A percentile compares a stretch with the other conserved stretches of the same genome.
Conservation (phyloP, 768 basidiomycete genomes). For the Leccinum imitatum region DNA sequence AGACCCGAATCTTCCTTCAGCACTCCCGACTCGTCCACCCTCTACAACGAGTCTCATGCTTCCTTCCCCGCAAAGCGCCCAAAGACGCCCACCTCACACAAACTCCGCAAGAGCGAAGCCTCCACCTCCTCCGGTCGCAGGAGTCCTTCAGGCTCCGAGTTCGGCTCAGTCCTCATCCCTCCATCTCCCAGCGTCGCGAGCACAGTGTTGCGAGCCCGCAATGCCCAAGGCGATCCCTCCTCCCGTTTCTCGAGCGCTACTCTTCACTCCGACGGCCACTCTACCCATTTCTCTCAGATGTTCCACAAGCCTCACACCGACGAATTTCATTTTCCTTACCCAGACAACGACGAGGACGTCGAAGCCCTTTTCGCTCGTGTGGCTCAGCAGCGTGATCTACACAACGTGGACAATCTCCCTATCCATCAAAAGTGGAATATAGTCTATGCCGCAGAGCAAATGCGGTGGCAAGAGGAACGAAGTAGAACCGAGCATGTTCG, state of each 20-base stretch:
- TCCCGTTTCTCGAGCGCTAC: constrained; percentile 56
- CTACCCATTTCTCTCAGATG: constrained; percentile 45
- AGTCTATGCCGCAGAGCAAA: constrained; percentile 78
- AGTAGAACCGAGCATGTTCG: constrained; percentile 60
- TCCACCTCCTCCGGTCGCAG: constrained; percentile 49
- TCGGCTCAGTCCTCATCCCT: constrained; percentile 44
- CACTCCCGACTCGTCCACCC: constrained; percentile 58
- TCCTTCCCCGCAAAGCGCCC: constrained; percentile 38
- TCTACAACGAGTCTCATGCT: constrained; percentile 50
- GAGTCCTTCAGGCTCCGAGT: constrained; percentile 54
- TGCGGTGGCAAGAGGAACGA: constrained; percentile 74
- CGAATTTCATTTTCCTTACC: constrained; percentile 75
- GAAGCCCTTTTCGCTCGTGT: constrained; percentile 80
- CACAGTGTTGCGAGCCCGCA: constrained; percentile 52
- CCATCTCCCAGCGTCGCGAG: constrained; percentile 27
- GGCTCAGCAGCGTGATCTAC: constrained; percentile 65
- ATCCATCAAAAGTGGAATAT: constrained; percentile 92
- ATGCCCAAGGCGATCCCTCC: constrained; percentile 52
- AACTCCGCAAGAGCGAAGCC: constrained; percentile 51
- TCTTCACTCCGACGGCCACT: constrained; percentile 47
- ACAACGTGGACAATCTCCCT: constrained; percentile 54
- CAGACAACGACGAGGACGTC: constrained; percentile 73
- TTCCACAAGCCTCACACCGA: constrained; percentile 54
- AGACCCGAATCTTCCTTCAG: constrained; percentile 52
- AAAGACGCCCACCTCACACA: constrained; percentile 36